Evolutionary conservation across 768 basidiomycete species (phyloP), one percentile per base, ranked within the genome.

Genomic region (Termitomyces sp.): DNA sequence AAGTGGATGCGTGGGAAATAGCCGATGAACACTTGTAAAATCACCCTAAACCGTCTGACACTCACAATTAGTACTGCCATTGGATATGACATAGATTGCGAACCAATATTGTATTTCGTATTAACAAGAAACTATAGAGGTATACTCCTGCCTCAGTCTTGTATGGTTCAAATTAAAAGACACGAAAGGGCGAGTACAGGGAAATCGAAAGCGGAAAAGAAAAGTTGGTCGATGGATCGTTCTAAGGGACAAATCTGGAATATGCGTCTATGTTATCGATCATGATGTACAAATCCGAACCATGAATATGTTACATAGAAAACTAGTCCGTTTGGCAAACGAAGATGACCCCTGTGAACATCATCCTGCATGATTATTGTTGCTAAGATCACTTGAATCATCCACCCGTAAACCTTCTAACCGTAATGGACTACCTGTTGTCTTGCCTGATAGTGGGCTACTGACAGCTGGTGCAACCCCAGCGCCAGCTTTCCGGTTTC

Each of bases 401-500:
- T 53, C 62, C 58, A 68, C 58, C 43, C 59, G 65, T 39, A 69
- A 58, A 22, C 59, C 61, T 16, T 70, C 67, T 61, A 71, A 67
- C 32, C 51, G 59, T 46, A 69, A 48, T 2, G 66, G 66, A 44
- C 66, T 68, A n/a, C 65, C 67, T 37, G 66, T 59, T 5, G 66
- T 61, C 51, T 69, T 68, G 16, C 67, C 69, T 12, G 69, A 69
- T 32, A 78, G 62, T 7, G 78, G 73, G 56, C 75, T 77, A 22
- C 62, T 61, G 32, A 72, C 68, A 39, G 65, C 55, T 20, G 64
- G 59, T 12, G 53, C 62, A 27, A 59, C 65, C 20, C 67, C 65
- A 43, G 13, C 60, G 41, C 54, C 65, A 47, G 54, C 64, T 32
- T 73, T 76, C 59, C 73, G 78, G 63, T 85, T 84, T 58, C 90